Evolutionary conservation across 192 early-diverging fungal species (phyloP).

Genomic region (Coemansia sp.): DNA sequence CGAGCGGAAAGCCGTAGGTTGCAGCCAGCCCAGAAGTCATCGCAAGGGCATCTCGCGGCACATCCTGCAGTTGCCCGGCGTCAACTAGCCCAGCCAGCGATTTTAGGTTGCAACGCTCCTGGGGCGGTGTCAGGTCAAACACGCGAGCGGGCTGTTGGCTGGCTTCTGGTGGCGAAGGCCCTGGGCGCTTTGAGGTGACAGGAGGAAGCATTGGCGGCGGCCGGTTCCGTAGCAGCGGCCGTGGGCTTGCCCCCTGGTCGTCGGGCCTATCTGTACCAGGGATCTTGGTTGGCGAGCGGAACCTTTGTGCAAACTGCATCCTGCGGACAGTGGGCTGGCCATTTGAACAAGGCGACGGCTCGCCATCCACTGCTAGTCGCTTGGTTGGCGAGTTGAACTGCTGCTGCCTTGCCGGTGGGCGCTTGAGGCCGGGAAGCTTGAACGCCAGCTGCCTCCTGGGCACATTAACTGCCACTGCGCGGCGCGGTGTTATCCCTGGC

Average conservation of each 20-base stretch:
- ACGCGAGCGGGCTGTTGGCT: neutral
- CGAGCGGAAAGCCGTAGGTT: slow-evolving; percentile 1
- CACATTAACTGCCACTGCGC: neutral
- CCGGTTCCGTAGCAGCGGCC: neutral
- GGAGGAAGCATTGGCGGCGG: slow-evolving; percentile 18
- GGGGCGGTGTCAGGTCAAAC: neutral
- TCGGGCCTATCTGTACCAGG: too few relatives aligned
- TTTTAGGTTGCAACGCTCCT: neutral
- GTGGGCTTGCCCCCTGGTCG: too few relatives aligned
- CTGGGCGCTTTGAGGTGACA: slow-evolving; percentile 1
- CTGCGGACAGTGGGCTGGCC: neutral
- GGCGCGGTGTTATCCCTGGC: neutral
- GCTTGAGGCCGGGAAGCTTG: slow-evolving; percentile 24
- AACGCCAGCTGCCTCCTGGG: slow-evolving; percentile 14
- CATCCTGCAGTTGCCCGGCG: neutral
- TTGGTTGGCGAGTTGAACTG: slow-evolving; percentile 39
- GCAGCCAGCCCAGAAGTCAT: slow-evolving; percentile 16
- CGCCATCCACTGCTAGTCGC: slow-evolving; percentile 5
- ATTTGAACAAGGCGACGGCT: neutral
- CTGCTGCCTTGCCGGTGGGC: slow-evolving; percentile 2
- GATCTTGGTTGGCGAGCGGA: slow-evolving; percentile 14
- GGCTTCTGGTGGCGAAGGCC: neutral
- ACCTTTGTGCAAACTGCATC: slow-evolving; percentile 7
- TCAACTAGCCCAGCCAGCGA: slow-evolving; percentile 1
- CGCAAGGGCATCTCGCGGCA: slow-evolving; percentile 8